phyloP scores from a whole-genome alignment of 345 rosid genomes.

The Arabis alpina region DNA sequence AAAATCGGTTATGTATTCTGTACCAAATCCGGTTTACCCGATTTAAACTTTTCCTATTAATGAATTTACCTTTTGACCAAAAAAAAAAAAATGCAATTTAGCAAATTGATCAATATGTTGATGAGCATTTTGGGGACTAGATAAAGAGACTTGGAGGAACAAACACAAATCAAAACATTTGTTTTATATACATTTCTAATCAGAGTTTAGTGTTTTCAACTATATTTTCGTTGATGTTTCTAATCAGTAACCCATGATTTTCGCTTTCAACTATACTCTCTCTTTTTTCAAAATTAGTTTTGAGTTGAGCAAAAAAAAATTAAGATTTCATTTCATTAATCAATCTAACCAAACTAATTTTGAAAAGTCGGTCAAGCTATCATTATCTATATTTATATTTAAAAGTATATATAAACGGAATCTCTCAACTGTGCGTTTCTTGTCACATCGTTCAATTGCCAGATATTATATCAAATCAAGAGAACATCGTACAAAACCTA shows the following conservation, averaged over 20 bases:
- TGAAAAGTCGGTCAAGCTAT: constrained; percentile 10
- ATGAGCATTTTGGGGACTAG: constrained; percentile 20
- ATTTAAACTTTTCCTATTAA: no score
- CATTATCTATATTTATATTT: background rate
- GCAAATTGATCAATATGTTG: no score
- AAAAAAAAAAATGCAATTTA: no score
- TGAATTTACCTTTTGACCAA: no score
- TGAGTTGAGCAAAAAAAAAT: background rate
- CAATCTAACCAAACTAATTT: constrained; percentile 9
- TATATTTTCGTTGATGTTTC: background rate
- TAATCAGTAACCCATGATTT: background rate
- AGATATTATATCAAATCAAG: background rate
- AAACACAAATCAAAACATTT: background rate
- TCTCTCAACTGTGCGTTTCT: constrained; percentile 18
- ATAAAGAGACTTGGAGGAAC: constrained; percentile 36
- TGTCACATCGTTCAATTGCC: constrained; percentile 22
- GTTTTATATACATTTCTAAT: background rate
- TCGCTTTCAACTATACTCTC: background rate
- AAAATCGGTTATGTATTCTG: no score
- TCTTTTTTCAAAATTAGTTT: background rate
- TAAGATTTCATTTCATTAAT: background rate
- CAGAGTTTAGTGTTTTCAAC: background rate
- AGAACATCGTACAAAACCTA: constrained; percentile 12
- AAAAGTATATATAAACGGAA: constrained; percentile 24
- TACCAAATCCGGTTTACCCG: no score